Conservation (phyloP, 805 yeast species). For the Pichia californica region DNA sequence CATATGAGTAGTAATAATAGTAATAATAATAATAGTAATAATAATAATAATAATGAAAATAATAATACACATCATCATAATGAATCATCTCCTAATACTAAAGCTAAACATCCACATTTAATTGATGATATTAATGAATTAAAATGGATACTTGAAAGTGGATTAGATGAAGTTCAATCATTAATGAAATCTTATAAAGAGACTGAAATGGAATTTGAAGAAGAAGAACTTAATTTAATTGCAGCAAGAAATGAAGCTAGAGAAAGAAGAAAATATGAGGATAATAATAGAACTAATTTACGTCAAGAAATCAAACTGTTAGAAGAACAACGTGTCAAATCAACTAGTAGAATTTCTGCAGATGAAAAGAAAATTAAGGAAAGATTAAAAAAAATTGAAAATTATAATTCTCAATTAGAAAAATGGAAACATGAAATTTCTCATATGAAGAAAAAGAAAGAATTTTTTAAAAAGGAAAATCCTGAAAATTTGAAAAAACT, state of each 20-base stretch:
- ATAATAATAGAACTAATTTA: conserved; percentile 33
- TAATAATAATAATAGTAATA: conserved; percentile 8
- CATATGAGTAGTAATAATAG: conserved; percentile 9
- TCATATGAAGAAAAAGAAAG: conserved; percentile 17
- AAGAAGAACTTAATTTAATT: conserved; percentile 31
- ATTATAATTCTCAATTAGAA: conserved; percentile 29
- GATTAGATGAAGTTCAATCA: conserved; percentile 35
- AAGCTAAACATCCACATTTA: conserved; percentile 22
- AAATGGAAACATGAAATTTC: conserved; percentile 29
- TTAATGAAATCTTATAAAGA: conserved; percentile 30
- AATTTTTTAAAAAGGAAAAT: conserved; percentile 8
- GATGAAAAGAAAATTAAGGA: conserved; percentile 26
- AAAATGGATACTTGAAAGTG: conserved; percentile 35
- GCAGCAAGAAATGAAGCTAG: conserved; percentile 32
- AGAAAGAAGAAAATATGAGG: conserved; percentile 36
- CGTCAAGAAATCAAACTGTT: conserved; percentile 36
- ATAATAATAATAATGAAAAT: conserved; percentile 5
- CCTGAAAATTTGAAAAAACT: conserved; percentile 17
- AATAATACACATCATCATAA: conserved; percentile 4
- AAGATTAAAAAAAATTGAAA: conserved; percentile 26
- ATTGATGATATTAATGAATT: conserved; percentile 37
- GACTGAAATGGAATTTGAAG: conserved; percentile 31
- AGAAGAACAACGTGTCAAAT: conserved; percentile 35
- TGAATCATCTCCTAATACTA: conserved; percentile 17
- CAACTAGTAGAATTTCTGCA: conserved; percentile 31